Evolutionary conservation across 345 rosid genomes (phyloP), one percentile per base, ranked within the genome.

Genomic region (Passiflora organensis): DNA sequence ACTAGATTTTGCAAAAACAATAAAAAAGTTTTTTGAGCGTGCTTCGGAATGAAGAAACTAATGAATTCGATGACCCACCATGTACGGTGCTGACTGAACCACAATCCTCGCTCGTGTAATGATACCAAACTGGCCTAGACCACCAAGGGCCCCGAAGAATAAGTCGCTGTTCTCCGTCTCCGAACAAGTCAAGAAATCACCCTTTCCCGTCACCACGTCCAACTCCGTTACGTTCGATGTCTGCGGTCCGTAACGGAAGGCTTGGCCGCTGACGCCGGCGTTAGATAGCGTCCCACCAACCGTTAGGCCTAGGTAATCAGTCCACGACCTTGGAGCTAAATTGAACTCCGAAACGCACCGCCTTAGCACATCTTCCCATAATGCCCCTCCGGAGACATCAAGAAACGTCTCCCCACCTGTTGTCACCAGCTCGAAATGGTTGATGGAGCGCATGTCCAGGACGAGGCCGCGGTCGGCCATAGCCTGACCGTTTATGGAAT

Each of bases 401-500:
- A 67, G 75, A 48, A 56, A 80, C 36, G 20, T 37, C 24, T 46
- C 52, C 1, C 78, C 86, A 17, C 24, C 32, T 10, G 62, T 46
- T 6, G n/a, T 51, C 5, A 66, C 60, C 1, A 66, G 48, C 34
- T 70, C 32, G 70, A 88, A 78, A 60, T 68, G 62, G 67, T 67
- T 75, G 23, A 76, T 69, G 20, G 86, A 67, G 6, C 91, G 69
- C 99, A 91, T 91, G 62, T 91, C 93, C 10, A 91, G 45, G 19
- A 91, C 87, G 15, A 91, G 80, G 0, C 99, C 99, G 10, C 76
- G 74, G 47, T 76, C 83, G 19, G 91, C 72, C 99, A 91, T 89
- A 25, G 99, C 91, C 70, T 91, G 99, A 20, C 99, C 99, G 81
- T 91, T 91, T 66, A 91, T 84, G 0, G 94, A 86, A 73, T 91